Percentiles rank a stretch among this genome's conserved stretches.
Conservation (phyloP, 305 asterid species). For the Solanum chacoense region DNA sequence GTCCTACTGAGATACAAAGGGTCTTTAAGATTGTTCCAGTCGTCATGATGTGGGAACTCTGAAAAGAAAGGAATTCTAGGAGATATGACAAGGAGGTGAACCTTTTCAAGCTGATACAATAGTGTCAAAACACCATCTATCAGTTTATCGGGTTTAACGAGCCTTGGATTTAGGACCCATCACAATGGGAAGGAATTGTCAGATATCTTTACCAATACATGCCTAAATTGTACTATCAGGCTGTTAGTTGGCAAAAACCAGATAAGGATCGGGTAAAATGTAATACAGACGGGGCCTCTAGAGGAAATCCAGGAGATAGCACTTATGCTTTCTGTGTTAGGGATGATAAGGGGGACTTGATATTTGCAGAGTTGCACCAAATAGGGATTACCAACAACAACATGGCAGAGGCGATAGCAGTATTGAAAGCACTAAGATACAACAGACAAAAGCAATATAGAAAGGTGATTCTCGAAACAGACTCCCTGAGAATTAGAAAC, state of each 20-base stretch:
- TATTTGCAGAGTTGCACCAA: background rate
- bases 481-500: background rate
- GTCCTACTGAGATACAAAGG: background rate
- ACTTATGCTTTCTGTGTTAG: no score
- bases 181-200: background rate
- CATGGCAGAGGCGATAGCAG: background rate
- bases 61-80: background rate
- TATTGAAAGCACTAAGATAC: background rate
- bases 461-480: background rate
- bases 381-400: no score
- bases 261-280: background rate
- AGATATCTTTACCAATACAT: no score
- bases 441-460: no score
- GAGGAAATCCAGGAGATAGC: background rate
- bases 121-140: background rate
- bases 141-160: no score
- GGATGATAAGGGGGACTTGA: no score
- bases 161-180: background rate
- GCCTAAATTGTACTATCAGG: background rate
- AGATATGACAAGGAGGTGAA: background rate
- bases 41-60: background rate
- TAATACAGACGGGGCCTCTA: background rate
- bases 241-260: background rate
- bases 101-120: background rate
- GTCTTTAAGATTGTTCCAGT: background rate